phyloP scores from a whole-genome alignment of 2,329 filamentous ascomycete genomes.

The Pyrenophora teres region DNA sequence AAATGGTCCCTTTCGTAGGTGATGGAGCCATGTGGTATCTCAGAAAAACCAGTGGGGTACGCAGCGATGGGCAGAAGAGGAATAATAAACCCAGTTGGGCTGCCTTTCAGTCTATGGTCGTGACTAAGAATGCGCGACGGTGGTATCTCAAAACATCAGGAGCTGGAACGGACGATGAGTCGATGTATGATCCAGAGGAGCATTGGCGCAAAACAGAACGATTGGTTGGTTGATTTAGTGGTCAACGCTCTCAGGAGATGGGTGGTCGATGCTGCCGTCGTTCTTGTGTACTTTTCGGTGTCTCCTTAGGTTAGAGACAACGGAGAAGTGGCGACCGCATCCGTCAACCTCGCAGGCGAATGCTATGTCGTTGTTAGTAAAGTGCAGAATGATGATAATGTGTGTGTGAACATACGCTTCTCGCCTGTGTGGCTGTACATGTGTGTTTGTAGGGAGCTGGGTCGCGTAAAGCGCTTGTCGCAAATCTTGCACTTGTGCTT shows the following conservation, averaged over 20 bases:
- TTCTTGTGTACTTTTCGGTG: constrained; percentile 96
- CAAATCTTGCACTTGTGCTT: constrained; percentile 99
- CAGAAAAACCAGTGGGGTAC: constrained; percentile 23
- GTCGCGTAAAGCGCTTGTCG: constrained; percentile 94
- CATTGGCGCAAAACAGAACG: constrained; percentile 7
- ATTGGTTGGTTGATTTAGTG: constrained; percentile 27
- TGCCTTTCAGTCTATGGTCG: constrained; percentile 31
- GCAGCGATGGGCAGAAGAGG: constrained; percentile 39
- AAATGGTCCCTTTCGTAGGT: constrained; percentile 13
- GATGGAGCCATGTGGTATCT: constrained; percentile 27
- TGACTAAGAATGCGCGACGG: constrained; percentile 38
- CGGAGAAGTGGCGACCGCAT: constrained; percentile 94
- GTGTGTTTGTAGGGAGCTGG: constrained; percentile 92
- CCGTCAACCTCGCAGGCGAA: constrained; percentile 94
- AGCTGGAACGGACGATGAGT: constrained; percentile 4
- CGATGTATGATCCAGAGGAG: constrained; percentile 13
- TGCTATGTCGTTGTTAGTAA: constrained; percentile 58
- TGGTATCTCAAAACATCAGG: constrained; percentile 45
- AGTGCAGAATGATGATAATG: no score
- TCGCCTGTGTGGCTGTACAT: constrained; percentile 99
- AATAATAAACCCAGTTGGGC: constrained; percentile 37
- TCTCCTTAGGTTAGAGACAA: constrained; percentile 91
- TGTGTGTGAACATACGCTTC: constrained; percentile 75
- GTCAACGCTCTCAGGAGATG: constrained; percentile 54
- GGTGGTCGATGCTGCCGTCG: constrained; percentile 56